phyloP scores from a whole-genome alignment of 2,329 filamentous ascomycete genomes.

The Paecilomyces formosus region DNA sequence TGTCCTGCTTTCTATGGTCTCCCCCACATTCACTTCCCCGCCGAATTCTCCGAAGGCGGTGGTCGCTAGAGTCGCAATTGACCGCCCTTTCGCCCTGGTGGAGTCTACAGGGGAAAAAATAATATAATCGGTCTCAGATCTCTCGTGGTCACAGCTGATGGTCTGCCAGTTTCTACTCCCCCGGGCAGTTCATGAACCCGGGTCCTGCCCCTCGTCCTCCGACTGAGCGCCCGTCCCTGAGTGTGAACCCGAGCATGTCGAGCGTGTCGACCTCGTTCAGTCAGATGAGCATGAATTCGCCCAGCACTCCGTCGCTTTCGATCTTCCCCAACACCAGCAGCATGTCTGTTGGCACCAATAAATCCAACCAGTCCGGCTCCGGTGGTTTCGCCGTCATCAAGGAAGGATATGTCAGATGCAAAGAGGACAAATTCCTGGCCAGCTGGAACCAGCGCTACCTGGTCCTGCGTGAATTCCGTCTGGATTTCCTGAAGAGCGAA shows the following conservation, averaged over 20 bases:
- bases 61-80: neutral
- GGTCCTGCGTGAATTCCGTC: conserved; percentile 81
- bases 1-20: neutral
- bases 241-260: conserved; percentile 62
- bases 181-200: conserved; percentile 85
- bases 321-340: conserved; percentile 63
- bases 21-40: neutral
- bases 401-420: conserved; percentile 50
- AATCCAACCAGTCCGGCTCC: conserved; percentile 53
- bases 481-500: conserved; percentile 92
- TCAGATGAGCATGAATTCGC: conserved; percentile 63
- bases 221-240: conserved; percentile 71
- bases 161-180: conserved; percentile 49
- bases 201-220: conserved; percentile 89
- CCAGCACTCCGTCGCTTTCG: conserved; percentile 56
- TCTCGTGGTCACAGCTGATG: conserved; percentile 1
- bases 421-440: conserved; percentile 73
- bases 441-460: conserved; percentile 90
- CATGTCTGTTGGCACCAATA: conserved; percentile 56
- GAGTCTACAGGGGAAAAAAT: neutral
- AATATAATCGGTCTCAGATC: neutral
- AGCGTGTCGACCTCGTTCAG: conserved; percentile 61
- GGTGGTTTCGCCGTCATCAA: conserved; percentile 69
- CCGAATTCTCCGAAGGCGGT: neutral
- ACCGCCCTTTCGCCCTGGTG: neutral